Base-by-base conservation (phyloP, 225 moss, liverwort and hornwort species). In the Polytrichum commune region DNA sequence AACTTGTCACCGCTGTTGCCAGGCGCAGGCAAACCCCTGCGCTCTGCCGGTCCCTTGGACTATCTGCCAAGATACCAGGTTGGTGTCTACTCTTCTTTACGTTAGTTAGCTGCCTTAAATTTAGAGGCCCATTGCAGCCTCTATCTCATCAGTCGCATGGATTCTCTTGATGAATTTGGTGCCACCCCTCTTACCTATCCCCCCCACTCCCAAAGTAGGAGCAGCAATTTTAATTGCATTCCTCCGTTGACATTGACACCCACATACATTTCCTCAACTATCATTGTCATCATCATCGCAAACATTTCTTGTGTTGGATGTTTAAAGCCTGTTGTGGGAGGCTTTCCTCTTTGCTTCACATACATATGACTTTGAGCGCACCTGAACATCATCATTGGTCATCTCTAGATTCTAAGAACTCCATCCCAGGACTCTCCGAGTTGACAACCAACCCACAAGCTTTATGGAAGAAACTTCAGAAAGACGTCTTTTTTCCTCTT, bases 1-100 rank as follows among this genome's bases (percentile, higher is more conserved):
- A 93, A 99, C 98, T 99, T 87, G 98, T 99, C 98, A 99, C 95
- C 79, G 98, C 95, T 80, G 98, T 95, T 75, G 98, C 98, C 85
- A 88, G 98, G 91, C 98, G 98, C 95, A 99, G 98, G 95, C 98
- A 99, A 85, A 95, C 98, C 83, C 98, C 98, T 95, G 98, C 92
- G 93, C 98, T 99, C 84, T 99, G 98, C 93, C 93, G 95, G 84
- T 99, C 98, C 91, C 98, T 99, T 93, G 98, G 98, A 86, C 88
- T 99, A 78, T 90, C 98, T 85, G 88, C 95, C 89, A 99, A 99
- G 95, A 99, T 99, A 95, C 98, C 98, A 99, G 98, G 98, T 99
- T 99, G 98, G 95, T 98, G 95, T 93, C 95, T 88, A 88, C 86
- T 83, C 86, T 88, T 82, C 85, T 73, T 70, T 86, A 77, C 89